A percentile compares a stretch with the other conserved stretches of the same genome.
These are phyloP conservation scores for Xylaria acuta DNA, from an alignment of 495 filamentous ascomycete genomes.

Conservation along the genomic window DNA sequence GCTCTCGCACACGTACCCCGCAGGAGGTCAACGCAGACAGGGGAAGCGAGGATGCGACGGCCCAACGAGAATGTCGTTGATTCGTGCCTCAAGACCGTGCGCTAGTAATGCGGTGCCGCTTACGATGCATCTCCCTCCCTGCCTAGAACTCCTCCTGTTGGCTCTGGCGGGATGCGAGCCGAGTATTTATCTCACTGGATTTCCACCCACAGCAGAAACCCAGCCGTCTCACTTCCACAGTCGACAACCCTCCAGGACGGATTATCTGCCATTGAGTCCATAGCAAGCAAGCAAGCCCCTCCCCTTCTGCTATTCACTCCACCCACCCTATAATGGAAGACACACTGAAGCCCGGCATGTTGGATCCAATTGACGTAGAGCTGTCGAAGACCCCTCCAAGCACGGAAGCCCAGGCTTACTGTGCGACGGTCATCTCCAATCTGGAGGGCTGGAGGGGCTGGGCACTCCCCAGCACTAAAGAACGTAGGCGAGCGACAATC, in stretches of 20 bases:
- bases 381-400: neutral
- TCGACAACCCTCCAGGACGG: neutral
- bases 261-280: neutral
- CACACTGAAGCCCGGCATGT: neutral
- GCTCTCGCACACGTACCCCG: constrained; percentile 14
- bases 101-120: constrained; percentile 5
- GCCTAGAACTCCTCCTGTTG: neutral
- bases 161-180: neutral
- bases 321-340: constrained; percentile 10
- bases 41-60: neutral
- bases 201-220: neutral
- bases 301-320: neutral
- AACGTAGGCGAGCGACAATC: neutral
- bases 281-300: neutral
- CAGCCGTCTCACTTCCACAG: neutral
- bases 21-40: neutral
- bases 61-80: neutral
- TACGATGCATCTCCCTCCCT: neutral
- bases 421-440: constrained; percentile 28
- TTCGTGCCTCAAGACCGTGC: constrained; percentile 1
- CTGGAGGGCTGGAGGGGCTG: constrained; percentile 28
- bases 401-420: constrained; percentile 18
- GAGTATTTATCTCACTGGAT: constrained; percentile 12
- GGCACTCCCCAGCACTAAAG: neutral
- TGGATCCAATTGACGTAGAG: constrained; percentile 8